Conservation (phyloP, 805 yeast species). For the Lachancea sp. region DNA sequence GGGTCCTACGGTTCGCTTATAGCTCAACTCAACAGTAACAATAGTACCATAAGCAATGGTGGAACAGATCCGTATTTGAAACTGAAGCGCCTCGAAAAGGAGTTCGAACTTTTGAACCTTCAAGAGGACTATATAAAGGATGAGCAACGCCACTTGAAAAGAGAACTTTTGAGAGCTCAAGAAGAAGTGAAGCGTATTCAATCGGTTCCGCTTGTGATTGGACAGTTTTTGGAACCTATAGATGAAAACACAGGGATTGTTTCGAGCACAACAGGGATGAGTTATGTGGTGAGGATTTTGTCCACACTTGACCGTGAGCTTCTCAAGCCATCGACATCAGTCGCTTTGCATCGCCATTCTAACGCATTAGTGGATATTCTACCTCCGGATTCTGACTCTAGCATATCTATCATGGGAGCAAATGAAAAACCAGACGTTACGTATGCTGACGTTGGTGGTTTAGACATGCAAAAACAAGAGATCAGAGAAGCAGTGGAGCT, state of each 20-base stretch:
- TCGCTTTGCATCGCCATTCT: conserved; percentile 96
- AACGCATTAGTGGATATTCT: conserved; percentile 94
- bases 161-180: conserved; percentile 93
- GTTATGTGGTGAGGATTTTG: conserved; percentile 89
- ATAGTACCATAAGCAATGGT: conserved; percentile 16
- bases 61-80: conserved; percentile 70
- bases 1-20: conserved; percentile 30
- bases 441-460: conserved; percentile 97
- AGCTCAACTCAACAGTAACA: conserved; percentile 25
- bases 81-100: conserved; percentile 84
- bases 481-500: conserved; percentile 97
- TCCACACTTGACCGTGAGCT: conserved; percentile 93
- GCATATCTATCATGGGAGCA: conserved; percentile 90
- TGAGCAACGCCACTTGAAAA: conserved; percentile 91
- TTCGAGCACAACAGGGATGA: conserved; percentile 95
- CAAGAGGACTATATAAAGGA: conserved; percentile 98
- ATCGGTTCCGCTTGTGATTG: conserved; percentile 95
- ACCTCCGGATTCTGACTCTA: conserved; percentile 98
- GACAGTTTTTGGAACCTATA: conserved; percentile 95
- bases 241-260: conserved; percentile 96
- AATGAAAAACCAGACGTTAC: conserved; percentile 89
- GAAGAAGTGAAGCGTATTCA: conserved; percentile 97
- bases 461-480: conserved; percentile 98
- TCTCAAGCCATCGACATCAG: conserved; percentile 90
- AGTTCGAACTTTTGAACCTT: conserved; percentile 70